Evolutionary conservation across 257 asterid species (phyloP).

Genomic region (Lithospermum erythrorhizon): DNA sequence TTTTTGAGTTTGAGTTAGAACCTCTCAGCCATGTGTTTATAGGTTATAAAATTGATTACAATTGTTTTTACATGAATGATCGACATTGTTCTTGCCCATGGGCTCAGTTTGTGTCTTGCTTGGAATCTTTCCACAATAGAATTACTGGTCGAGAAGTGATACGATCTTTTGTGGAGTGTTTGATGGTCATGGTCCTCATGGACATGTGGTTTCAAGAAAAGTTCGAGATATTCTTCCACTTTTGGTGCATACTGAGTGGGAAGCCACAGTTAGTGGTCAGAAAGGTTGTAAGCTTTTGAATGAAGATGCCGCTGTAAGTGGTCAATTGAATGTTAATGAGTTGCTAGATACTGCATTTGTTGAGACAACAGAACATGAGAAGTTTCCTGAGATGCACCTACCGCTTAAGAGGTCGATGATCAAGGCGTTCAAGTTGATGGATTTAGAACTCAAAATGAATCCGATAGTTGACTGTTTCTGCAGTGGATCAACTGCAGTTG

Average conservation of each 20-base stretch:
- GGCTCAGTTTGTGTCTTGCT: conserved; percentile 66
- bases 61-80: conserved; percentile 18
- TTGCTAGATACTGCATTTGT: conserved; percentile 64
- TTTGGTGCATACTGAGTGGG: conserved; percentile 60
- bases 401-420: conserved; percentile 67
- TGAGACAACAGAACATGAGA: conserved; percentile 48
- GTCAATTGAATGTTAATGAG: conserved; percentile 58
- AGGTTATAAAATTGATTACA: conserved; percentile 9
- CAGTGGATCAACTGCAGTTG: conserved; percentile 84
- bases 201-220: conserved; percentile 93
- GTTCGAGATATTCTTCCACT: conserved; percentile 80
- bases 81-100: conserved; percentile 20
- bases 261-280: conserved; percentile 29
- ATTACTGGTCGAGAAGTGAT: conserved; percentile 50
- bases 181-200: conserved; percentile 97
- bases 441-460: conserved; percentile 81
- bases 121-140: conserved; percentile 56
- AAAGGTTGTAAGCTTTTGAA: conserved; percentile 25
- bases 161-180: conserved; percentile 79
- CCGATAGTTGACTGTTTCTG: conserved; percentile 84
- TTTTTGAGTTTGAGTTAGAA: too few species aligned
- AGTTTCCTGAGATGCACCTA: conserved; percentile 62
- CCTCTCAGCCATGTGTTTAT: background rate
- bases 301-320: conserved; percentile 35
- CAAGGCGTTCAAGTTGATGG: conserved; percentile 81